These are phyloP conservation scores for Vitis hybrid DNA, from an alignment of 177 flowering plant genomes.

Conservation along the genomic window DNA sequence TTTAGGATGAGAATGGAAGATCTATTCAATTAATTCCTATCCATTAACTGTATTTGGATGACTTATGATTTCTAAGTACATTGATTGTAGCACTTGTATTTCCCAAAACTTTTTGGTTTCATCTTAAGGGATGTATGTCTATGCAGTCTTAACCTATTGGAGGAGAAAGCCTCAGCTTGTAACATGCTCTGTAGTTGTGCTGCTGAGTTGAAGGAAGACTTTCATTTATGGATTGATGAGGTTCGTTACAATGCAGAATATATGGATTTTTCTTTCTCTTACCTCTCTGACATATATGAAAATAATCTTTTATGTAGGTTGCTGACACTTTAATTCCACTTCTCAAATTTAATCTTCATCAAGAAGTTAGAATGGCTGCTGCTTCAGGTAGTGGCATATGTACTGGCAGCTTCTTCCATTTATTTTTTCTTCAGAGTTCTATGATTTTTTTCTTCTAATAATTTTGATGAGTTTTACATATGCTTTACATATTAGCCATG, in stretches of 20 bases:
- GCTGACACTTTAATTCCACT: constrained; percentile 97
- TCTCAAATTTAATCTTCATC: constrained; percentile 95
- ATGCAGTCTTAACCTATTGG: constrained; percentile 85
- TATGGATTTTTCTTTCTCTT: neutral
- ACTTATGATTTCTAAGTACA: too few species aligned
- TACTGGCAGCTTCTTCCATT: too few species aligned
- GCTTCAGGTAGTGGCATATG: constrained; percentile 68
- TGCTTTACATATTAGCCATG: constrained; percentile 57
- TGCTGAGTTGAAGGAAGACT: constrained; percentile 97
- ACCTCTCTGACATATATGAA: neutral
- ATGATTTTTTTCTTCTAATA: constrained; percentile 6
- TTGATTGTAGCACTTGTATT: too few species aligned
- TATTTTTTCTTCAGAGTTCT: neutral
- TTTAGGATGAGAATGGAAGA: too few species aligned
- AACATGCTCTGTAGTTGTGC: constrained; percentile 99
- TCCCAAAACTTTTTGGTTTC: too few species aligned
- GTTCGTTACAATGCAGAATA: constrained; percentile 30
- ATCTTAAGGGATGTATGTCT: constrained; percentile 36
- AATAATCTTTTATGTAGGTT: constrained; percentile 48
- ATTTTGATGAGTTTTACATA: too few species aligned
- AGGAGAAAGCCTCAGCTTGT: constrained; percentile 99
- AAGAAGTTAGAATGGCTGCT: constrained; percentile 98
- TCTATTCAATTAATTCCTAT: too few species aligned
- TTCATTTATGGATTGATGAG: constrained; percentile 99
- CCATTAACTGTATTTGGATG: too few species aligned